Evolutionary conservation across 352 stramenopile genomes (phyloP).

Genomic region (Discostella stelligera): DNA sequence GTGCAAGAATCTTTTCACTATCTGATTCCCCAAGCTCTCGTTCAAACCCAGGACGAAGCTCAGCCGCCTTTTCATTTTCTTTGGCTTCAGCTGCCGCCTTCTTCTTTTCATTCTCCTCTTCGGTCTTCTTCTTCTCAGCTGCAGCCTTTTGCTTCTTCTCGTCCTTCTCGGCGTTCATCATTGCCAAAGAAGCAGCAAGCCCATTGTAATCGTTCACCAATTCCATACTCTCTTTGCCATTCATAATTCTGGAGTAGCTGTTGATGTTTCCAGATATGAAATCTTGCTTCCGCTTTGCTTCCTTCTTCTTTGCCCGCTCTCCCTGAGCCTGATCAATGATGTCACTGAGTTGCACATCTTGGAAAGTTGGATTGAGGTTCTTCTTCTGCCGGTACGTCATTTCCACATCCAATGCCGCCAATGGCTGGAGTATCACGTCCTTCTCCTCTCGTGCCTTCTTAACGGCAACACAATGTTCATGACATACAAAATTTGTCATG

Average conservation of each 20-base stretch:
- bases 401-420: background rate
- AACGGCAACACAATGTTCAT: background rate
- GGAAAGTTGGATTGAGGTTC: background rate
- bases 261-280: conserved; percentile 18
- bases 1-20: no score
- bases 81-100: conserved; percentile 7
- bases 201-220: conserved; percentile 15
- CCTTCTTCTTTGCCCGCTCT: conserved; percentile 12
- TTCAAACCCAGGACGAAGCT: background rate
- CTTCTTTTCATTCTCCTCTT: background rate
- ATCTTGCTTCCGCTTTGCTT: conserved; percentile 8
- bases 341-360: conserved; percentile 1
- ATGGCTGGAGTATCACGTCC: background rate
- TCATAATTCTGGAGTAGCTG: conserved; percentile 20
- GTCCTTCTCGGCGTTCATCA: conserved; percentile 14
- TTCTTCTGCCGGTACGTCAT: background rate
- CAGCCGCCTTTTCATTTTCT: background rate
- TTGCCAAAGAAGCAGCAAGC: conserved; percentile 11
- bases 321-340: conserved; percentile 16
- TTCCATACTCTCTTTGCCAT: conserved; percentile 5
- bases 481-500: conserved; percentile 7
- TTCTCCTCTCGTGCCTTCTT: background rate
- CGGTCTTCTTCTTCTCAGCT: conserved; percentile 9
- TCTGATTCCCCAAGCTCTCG: background rate
- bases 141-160: background rate